Conservation (phyloP, 495 filamentous ascomycete genomes). For the Chaetomidium leptoderma region DNA sequence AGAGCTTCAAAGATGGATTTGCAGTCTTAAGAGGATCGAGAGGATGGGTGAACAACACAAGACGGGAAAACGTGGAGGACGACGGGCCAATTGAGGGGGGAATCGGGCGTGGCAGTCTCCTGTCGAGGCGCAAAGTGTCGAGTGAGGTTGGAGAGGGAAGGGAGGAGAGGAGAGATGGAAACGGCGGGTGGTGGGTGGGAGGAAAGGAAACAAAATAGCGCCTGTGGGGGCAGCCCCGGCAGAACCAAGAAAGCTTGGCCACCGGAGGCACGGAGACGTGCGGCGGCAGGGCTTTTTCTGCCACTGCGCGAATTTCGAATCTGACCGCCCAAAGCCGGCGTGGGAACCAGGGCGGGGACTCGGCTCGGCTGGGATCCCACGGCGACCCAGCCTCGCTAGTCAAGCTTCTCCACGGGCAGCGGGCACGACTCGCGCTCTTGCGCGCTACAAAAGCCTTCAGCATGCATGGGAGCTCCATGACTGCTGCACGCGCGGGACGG, state of each 20-base stretch:
- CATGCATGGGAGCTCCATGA: conserved; percentile 7
- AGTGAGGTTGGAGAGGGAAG: conserved; percentile 33
- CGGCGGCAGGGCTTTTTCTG: conserved; percentile 14
- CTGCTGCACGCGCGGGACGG: conserved; percentile 9
- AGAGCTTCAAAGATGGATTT: not conserved
- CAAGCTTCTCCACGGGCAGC: conserved; percentile 2
- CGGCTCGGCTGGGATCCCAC: conserved; percentile 9
- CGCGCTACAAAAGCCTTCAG: not conserved
- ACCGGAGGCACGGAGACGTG: conserved; percentile 18
- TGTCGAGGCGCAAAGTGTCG: conserved; percentile 25
- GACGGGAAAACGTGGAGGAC: conserved; percentile 20
- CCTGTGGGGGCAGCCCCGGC: conserved; percentile 16
- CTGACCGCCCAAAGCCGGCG: conserved; percentile 11
- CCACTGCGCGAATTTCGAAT: conserved; percentile 26
- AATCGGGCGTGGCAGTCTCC: conserved; percentile 23
- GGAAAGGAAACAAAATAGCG: conserved; percentile 31
- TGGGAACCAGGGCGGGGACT: conserved; percentile 1
- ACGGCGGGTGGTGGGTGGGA: conserved; percentile 18
- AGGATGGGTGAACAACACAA: conserved; percentile 34
- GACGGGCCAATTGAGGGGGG: conserved; percentile 20
- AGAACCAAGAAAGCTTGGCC: conserved; percentile 31
- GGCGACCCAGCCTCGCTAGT: not conserved
- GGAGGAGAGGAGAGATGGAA: conserved; percentile 18
- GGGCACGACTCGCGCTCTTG: conserved; percentile 12
- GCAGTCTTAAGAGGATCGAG: not conserved